Evolutionary conservation across 78 protist genomes (phyloP), one percentile per base, ranked within the genome.

Genomic region (Dictyostelium purpureum): DNA sequence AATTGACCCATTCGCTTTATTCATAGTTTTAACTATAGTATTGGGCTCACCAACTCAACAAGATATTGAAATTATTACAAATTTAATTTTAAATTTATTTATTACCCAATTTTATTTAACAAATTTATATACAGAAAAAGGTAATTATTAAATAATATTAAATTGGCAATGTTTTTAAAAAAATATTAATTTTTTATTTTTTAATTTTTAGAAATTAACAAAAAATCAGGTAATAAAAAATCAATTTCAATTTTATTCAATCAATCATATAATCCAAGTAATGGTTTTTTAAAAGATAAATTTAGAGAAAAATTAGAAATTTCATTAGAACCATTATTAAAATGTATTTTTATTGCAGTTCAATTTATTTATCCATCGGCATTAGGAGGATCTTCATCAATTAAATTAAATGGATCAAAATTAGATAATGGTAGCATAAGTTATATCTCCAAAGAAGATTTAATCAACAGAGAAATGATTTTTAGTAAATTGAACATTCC

Each of bases 1-100:
- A 4, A 65, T 85, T n/a, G 92, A 85, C 47, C 92, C 92, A 70
- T 73, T 85, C 31, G 16, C 75, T 11, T 28, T 77, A 19, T 85
- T 61, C 42, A 61, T 85, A 61, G 26, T 73, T 21, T 59, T 85
- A 1, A 19, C 38, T 51, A 59, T 61, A 49, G 45, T 85, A 11
- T 43, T 83, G 33, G 90, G 75, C 19, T 21, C 47, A 5, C 80
- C 90, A 45, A 70, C 56, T 33, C 5, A 21, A 16, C 33, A 52
- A 31, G 90, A 71, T 57, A 45, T 52, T 49, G 90, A 83, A 31
- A 14, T 70, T 16, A 73, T 85, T 38, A 85, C 66, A 49, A 70
- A 61, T 9, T 47, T 85, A 18, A 18, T 70, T 56, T 45, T 85
- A 21, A 71, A 85, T 47, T 24, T 85, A 43, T 85, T 85, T 49